Evolutionary conservation across 2,329 filamentous ascomycete species (phyloP).

Genomic region (Ophiostoma novo-ulmi): DNA sequence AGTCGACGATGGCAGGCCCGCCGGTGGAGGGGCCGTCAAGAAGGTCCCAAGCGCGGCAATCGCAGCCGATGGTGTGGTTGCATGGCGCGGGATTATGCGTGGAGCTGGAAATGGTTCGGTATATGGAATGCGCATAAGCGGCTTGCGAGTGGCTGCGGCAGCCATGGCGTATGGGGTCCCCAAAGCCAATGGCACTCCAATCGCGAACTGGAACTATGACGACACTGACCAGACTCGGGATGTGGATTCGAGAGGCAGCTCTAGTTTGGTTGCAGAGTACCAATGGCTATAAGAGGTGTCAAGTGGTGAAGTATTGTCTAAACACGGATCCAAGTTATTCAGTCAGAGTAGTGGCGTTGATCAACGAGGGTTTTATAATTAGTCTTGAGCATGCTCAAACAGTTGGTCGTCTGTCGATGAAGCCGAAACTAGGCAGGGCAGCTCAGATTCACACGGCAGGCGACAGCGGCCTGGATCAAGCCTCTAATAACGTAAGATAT

Average conservation of each 20-base stretch:
- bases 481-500: neutral
- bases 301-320: neutral
- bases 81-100: constrained; percentile 66
- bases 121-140: constrained; percentile 84
- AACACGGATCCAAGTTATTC: neutral
- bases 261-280: neutral
- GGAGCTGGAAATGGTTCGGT: constrained; percentile 75
- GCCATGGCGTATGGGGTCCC: constrained; percentile 11
- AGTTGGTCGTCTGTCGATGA: neutral
- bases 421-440: neutral
- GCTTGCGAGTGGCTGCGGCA: constrained; percentile 53
- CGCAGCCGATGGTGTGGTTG: constrained; percentile 65
- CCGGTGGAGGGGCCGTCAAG: constrained; percentile 56
- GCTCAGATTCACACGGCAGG: neutral
- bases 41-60: constrained; percentile 73
- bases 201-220: constrained; percentile 4
- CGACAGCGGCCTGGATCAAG: neutral
- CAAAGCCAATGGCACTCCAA: neutral
- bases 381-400: neutral
- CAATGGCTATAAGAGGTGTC: neutral
- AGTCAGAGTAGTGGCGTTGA: neutral
- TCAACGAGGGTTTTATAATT: neutral
- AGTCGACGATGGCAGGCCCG: constrained; percentile 44
- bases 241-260: neutral
- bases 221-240: neutral